Conservation (phyloP, 129 eudicot species). For the Gnaphalium uliginosum region DNA sequence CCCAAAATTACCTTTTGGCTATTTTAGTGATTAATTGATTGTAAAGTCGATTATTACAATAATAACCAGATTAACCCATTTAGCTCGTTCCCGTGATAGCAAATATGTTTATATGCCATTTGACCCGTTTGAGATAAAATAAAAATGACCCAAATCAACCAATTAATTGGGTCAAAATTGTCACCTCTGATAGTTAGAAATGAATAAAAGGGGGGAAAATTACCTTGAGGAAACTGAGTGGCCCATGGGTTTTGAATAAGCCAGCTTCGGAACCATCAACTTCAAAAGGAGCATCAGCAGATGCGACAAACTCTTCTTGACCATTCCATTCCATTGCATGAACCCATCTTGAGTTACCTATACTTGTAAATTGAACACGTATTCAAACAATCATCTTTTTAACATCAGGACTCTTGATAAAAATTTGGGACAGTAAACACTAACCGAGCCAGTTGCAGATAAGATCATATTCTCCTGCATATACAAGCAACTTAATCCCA, state of each 20-base stretch:
- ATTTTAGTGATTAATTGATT: background rate
- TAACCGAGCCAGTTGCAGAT: conserved; percentile 99
- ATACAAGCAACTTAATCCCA: conserved; percentile 76
- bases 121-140: background rate
- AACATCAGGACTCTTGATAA: background rate
- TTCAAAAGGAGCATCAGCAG: conserved; percentile 64
- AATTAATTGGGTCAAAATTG: background rate
- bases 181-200: background rate
- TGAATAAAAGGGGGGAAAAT: background rate
- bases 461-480: conserved; percentile 97
- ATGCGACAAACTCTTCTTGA: conserved; percentile 68
- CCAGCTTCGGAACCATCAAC: conserved; percentile 91
- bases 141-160: background rate
- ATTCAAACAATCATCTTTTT: background rate
- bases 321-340: conserved; percentile 97
- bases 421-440: conserved; percentile 3
- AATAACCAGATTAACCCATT: background rate
- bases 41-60: background rate
- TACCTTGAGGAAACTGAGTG: conserved; percentile 91
- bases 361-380: background rate
- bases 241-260: conserved; percentile 64
- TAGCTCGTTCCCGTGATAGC: background rate
- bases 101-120: background rate
- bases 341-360: conserved; percentile 98
- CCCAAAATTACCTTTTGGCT: too few relatives aligned